Evolutionary conservation across 176 grass and related monocot genomes (phyloP), one percentile per base, ranked within the genome.

Genomic region (Chrysopogon serrulatus): DNA sequence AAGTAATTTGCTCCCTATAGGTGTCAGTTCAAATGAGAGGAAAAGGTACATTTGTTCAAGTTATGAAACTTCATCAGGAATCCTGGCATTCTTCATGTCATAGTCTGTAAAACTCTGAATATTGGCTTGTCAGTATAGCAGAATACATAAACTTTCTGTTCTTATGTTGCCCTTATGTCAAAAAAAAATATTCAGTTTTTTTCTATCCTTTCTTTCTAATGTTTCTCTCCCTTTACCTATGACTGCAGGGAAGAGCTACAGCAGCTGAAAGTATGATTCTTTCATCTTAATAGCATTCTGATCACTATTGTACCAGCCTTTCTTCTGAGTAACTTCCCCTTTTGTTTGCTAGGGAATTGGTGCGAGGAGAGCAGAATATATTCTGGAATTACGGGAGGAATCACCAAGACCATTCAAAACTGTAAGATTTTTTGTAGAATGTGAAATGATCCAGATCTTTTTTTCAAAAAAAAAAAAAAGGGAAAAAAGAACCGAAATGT

Each of bases 191-290:
- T 75, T 62, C 30, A 69, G 10, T 65, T 67, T 45, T 39, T 65
- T 78, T 6, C 23, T n/a, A 51, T 35, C 16, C 16, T 41, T 75
- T 77, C 53, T 78, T 79, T 73, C 63, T 88, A 87, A 90, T 71
- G 84, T 78, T 59, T 78, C 3, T 78, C 30, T 70, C 64, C 56
- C 56, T 77, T 88, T 81, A 79, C 70, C 16, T 68, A 61, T 88
- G 54, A 75, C 69, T 91, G 24, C 87, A 99, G 96, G 86, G 96
- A 96, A 84, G 93, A 99, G 71, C 91, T 99, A 32, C 90, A 89
- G 16, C 83, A 86, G 37, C 79, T 99, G 72, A 96, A 96, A 87
- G 96, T 99, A 94, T 48, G 44, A 66, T 68, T 28, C 15, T 57
- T 47, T 28, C 67, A 4, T 73, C 18, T 83, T 35, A 68, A 68